Evolutionary conservation across 805 yeast genomes (phyloP).

Genomic region (Kuraishia cidri): DNA sequence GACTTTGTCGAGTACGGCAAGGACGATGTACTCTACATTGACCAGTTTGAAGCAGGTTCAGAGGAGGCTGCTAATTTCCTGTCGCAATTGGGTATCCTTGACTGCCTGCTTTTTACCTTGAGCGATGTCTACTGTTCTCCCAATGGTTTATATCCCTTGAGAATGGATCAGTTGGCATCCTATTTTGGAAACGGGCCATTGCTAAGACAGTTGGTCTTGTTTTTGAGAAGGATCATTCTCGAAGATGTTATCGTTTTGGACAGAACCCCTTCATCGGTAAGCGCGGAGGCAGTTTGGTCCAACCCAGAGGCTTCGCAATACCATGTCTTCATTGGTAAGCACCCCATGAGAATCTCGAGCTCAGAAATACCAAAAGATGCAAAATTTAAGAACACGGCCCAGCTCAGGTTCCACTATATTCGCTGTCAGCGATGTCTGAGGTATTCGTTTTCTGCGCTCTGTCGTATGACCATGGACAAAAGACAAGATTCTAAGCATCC

Average conservation of each 20-base stretch:
- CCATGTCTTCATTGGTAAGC: no score
- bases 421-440: conserved; percentile 34
- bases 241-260: conserved; percentile 54
- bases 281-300: no score
- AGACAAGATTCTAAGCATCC: conserved; percentile 30
- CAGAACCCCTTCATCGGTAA: no score
- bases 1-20: conserved; percentile 18
- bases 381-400: conserved; percentile 53
- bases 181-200: conserved; percentile 32
- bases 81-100: conserved; percentile 24
- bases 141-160: conserved; percentile 35
- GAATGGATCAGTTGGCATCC: conserved; percentile 30
- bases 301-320: no score
- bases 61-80: conserved; percentile 22
- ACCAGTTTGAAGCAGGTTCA: conserved; percentile 17
- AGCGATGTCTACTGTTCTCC: conserved; percentile 50
- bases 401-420: conserved; percentile 40
- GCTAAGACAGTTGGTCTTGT: conserved; percentile 28
- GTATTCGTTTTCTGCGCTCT: conserved; percentile 18
- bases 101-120: conserved; percentile 39
- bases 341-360: no score
- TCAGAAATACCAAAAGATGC: no score
- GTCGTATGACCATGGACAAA: conserved; percentile 21
- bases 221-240: conserved; percentile 40
- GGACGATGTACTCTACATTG: conserved; percentile 25